Base-by-base conservation (phyloP, 2,329 filamentous ascomycete species). In the Tolypocladium capitatum region DNA sequence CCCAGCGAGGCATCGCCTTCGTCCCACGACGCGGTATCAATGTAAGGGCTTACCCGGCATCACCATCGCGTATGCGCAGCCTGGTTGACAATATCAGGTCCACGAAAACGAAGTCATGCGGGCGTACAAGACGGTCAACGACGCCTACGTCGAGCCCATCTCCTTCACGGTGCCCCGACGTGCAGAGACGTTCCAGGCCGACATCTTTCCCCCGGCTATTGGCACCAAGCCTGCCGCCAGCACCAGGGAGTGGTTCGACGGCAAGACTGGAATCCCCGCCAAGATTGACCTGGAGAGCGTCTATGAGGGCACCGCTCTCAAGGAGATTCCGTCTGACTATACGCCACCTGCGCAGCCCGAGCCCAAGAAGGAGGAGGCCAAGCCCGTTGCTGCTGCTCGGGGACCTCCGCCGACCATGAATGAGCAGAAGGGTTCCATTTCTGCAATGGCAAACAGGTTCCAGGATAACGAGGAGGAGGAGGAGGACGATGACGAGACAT, bases 41-140 rank as follows among this genome's bases (percentile, higher is more conserved):
- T 64, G 84, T 85, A 63, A 62, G 77, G 9, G 16, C 10, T 27
- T 28, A 14, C n/a, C 9, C 20, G 10, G 13, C 33, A 16, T 20
- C 43, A 1, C 4, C n/a, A 30, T 13, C 5, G 11, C 10, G 27
- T 24, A 16, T 28, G 28, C 5, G 20, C 3, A 24, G 27, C 4
- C 24, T 20, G 13, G 47, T 59, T 64, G 46, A 63, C 51, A 34
- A 41, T 20, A 10, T 28, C 52, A 84, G 81, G 76, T 94, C 44
- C 90, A 96, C 67, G 92, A 97, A 56, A 97, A 97, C 63, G 92
- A 98, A 65, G 79, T 96, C 46, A 90, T 94, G 75, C 83, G 90
- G 56, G 90, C 85, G 40, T 98, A 86, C 80, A 98, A 98, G 78
- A 97, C 92, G 0, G 86, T 97, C 65, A 94, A 90, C 67, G 92